These are phyloP conservation scores for Pontederia paniculata DNA, from an alignment of 176 grass and related monocot genomes.

Conservation along the genomic window DNA sequence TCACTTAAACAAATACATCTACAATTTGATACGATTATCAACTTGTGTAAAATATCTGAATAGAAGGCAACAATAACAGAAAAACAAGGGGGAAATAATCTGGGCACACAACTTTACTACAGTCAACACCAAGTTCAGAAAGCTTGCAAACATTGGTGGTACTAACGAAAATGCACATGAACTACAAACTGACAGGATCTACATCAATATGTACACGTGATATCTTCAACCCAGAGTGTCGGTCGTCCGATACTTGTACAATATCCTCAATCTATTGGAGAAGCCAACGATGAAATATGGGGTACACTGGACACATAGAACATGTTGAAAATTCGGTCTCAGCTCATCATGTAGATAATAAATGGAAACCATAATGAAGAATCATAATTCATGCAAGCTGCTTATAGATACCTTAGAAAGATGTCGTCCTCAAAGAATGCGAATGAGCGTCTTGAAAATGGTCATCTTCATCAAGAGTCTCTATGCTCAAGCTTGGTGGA, in stretches of 20 bases:
- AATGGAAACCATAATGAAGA: neutral
- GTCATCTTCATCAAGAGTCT: slow-evolving; percentile 63
- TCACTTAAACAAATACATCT: too few species aligned
- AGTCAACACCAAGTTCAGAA: neutral
- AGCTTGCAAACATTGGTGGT: neutral
- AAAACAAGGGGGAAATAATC: neutral
- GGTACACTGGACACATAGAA: too few species aligned
- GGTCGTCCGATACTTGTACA: too few species aligned
- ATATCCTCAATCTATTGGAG: too few species aligned
- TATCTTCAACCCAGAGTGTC: too few species aligned
- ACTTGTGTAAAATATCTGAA: neutral
- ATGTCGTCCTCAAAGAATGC: slow-evolving; percentile 36
- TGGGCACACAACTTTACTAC: neutral
- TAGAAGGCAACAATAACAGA: neutral
- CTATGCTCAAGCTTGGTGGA: slow-evolving; percentile 49
- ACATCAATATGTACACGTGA: too few species aligned
- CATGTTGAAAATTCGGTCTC: too few species aligned
- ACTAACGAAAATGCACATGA: neutral
- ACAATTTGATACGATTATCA: too few species aligned
- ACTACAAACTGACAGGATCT: neutral
- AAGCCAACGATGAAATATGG: too few species aligned
- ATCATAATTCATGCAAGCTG: neutral
- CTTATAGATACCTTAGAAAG: slow-evolving; percentile 32
- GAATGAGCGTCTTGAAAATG: slow-evolving; percentile 57
- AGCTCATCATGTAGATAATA: neutral